Evolutionary conservation across 306 rosid species (phyloP), one percentile per base, ranked within the genome.

Genomic region (Glycine soja): DNA sequence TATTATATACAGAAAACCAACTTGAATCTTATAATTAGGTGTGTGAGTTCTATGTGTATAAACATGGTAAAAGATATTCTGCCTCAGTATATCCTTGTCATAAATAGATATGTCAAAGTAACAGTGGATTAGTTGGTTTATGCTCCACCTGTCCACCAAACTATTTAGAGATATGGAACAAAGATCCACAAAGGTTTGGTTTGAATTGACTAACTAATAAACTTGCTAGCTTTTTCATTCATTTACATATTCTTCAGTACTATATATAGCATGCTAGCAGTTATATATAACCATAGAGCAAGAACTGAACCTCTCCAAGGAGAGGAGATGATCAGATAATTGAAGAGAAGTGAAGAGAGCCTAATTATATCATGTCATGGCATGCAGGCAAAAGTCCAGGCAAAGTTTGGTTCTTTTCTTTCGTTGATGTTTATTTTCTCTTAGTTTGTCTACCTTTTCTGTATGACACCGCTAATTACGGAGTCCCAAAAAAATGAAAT

Each of bases 371-470:
- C 62, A 32, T 66, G 53, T 16, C 62, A 45, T 66, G 53, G 73
- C 81, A 75, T 75, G 10, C 81, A 75, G 81, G 81, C 71, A 47
- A 69, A 58, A 46, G 65, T 58, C 73, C 81, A 82, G 85, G 85
- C 85, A 58, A 48, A 75, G 34, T 47, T 75, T 68, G 45, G 14
- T 75, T 71, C 72, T 47, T 58, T 38, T 48, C 66, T 36, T 69
- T 67, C 24, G 16, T 53, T 58, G 1, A 43, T 48, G 34, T 42
- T 24, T 7, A 38, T 24, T 34, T 48, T 78, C 10, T 43, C 8
- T 8, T 12, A 32, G 32, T 10, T 50, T 59, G 30, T 75, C 34
- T 8, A 4, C 58, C 5, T 46, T 70, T 46, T 50, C 4, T 24
- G 8, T 1, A 15, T 24, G 19, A 4, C 46, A 42, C 74, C 24